Percentiles rank a stretch among this genome's conserved stretches.
Conservation (phyloP, 768 basidiomycete species). For the Mycena rebaudengoi region DNA sequence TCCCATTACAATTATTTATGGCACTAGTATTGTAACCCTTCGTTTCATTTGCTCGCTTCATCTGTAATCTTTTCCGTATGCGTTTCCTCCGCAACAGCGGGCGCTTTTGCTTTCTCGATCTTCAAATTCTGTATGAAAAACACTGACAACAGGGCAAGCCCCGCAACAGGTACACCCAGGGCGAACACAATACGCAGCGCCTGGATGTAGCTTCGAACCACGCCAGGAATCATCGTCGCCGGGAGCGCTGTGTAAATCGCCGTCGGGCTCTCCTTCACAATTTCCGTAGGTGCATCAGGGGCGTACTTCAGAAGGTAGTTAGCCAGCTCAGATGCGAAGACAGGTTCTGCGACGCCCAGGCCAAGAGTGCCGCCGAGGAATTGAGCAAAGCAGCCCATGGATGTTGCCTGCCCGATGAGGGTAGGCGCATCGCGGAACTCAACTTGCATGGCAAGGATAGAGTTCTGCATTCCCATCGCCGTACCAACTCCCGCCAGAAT, state of each 20-base stretch:
- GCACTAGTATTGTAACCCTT: no score
- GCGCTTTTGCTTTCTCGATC: neutral
- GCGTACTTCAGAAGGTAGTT: slow-evolving; percentile 20
- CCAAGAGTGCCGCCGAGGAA: slow-evolving; percentile 18
- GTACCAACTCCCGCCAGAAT: slow-evolving; percentile 6
- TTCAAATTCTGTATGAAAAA: neutral
- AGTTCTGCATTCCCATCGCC: slow-evolving; percentile 1
- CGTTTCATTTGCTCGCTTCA: no score
- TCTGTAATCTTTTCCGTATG: no score
- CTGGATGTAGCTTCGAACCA: neutral
- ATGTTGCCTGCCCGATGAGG: slow-evolving; percentile 18
- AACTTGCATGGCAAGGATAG: slow-evolving; percentile 10
- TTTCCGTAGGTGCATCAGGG: slow-evolving; percentile 12
- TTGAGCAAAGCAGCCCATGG: slow-evolving; percentile 19
- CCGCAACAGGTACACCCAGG: slow-evolving; percentile 1
- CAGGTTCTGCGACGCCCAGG: slow-evolving; percentile 17
- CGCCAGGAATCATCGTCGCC: neutral
- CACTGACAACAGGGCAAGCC: neutral
- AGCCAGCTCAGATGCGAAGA: slow-evolving; percentile 13
- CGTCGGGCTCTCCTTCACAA: slow-evolving; percentile 18
- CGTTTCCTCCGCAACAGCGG: neutral
- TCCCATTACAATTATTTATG: no score
- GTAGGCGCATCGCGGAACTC: slow-evolving; percentile 12
- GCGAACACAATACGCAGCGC: neutral
- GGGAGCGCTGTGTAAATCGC: neutral